phyloP scores from a whole-genome alignment of 1,284 basidiomycete species.

The Peniophora sp. region DNA sequence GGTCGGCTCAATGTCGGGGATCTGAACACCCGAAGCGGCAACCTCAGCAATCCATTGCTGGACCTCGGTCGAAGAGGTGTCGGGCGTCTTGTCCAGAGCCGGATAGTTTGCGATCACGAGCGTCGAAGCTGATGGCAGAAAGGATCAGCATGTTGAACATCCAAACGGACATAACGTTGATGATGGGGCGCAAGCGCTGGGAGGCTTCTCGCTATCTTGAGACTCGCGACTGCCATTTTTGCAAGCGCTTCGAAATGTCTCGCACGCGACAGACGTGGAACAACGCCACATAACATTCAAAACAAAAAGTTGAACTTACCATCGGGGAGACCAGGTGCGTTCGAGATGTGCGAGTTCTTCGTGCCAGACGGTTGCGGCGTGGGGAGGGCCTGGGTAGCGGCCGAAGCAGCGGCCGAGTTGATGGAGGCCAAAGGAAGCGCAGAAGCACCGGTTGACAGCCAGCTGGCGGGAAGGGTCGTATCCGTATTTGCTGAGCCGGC shows the following conservation, averaged over 20 bases:
- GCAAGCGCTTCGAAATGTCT: too few species aligned
- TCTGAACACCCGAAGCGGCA: conserved; percentile 39
- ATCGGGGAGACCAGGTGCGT: conserved; percentile 45
- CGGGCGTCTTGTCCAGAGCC: conserved; percentile 57
- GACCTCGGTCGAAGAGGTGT: conserved; percentile 61
- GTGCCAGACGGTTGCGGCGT: conserved; percentile 33
- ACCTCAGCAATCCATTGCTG: conserved; percentile 68
- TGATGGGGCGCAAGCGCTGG: too few species aligned
- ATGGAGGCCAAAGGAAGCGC: conserved; percentile 47
- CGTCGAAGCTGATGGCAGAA: conserved; percentile 25
- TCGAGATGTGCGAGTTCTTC: conserved; percentile 32
- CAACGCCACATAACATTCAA: conserved; percentile 4
- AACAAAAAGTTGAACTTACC: conserved; percentile 22
- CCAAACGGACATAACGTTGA: not conserved
- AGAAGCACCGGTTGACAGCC: conserved; percentile 51
- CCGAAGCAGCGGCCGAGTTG: conserved; percentile 26
- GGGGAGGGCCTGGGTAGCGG: conserved; percentile 32
- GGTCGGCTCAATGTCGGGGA: conserved; percentile 45
- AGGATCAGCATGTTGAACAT: conserved; percentile 1
- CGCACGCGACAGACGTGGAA: too few species aligned
- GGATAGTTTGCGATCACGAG: conserved; percentile 57
- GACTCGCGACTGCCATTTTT: too few species aligned
- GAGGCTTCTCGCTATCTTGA: too few species aligned
- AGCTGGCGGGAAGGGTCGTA: conserved; percentile 25
- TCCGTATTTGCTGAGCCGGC: conserved; percentile 9